A percentile compares a stretch with the other conserved stretches of the same genome.
These are phyloP conservation scores for Leccinum subgranulosum DNA, from an alignment of 768 basidiomycete species.

Conservation along the genomic window DNA sequence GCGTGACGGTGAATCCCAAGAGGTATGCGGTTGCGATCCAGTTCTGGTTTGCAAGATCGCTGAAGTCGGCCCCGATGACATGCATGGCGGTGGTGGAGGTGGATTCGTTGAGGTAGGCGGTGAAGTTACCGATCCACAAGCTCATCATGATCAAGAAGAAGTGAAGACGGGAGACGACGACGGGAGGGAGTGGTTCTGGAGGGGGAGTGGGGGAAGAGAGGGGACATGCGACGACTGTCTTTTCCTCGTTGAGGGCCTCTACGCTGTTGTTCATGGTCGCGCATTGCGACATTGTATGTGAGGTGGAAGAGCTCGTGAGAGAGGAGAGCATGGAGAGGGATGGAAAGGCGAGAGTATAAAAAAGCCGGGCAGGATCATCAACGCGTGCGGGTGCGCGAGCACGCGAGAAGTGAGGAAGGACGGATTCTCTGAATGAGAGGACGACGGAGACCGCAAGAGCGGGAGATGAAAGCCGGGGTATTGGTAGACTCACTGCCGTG, in stretches of 20 bases:
- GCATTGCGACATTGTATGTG: slow-evolving; percentile 31
- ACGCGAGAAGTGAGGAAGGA: slow-evolving; percentile 14
- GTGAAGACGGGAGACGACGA: slow-evolving; percentile 24
- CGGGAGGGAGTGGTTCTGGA: slow-evolving; percentile 11
- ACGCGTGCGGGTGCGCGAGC: slow-evolving; percentile 5
- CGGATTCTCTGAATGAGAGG: neutral
- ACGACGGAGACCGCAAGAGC: slow-evolving; percentile 9
- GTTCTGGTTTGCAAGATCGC: slow-evolving; percentile 31
- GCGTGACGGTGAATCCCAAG: slow-evolving; percentile 36
- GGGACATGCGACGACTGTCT: slow-evolving; percentile 11
- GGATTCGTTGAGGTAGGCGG: slow-evolving; percentile 35
- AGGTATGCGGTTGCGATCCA: slow-evolving; percentile 35
- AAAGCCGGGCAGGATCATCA: slow-evolving; percentile 12
- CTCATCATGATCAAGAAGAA: slow-evolving; percentile 36
- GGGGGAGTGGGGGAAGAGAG: neutral
- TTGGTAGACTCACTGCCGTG: slow-evolving; percentile 1
- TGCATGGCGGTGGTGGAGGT: slow-evolving; percentile 36
- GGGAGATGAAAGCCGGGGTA: slow-evolving; percentile 7
- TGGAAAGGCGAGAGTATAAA: slow-evolving; percentile 16
- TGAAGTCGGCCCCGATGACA: slow-evolving; percentile 30
- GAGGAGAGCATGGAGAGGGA: slow-evolving; percentile 4
- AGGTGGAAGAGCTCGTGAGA: slow-evolving; percentile 27
- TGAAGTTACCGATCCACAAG: slow-evolving; percentile 34
- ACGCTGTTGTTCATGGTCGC: slow-evolving; percentile 29
- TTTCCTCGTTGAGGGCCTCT: slow-evolving; percentile 25